Conservation (phyloP, 2,329 filamentous ascomycete genomes). For the Aspergillus pseudoviridinutans region DNA sequence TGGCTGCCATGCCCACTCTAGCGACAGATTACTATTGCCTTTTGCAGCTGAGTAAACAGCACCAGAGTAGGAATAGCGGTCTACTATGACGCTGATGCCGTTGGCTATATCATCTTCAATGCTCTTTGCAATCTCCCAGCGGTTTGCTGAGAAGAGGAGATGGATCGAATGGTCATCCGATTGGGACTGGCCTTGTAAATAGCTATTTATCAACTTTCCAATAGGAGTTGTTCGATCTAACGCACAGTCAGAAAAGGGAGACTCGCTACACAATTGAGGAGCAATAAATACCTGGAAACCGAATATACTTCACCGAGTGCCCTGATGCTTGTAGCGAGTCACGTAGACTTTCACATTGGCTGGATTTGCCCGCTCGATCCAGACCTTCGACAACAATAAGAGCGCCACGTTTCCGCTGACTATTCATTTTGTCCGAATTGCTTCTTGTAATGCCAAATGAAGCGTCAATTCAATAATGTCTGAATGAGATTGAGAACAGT, state of each 20-base stretch:
- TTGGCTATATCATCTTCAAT: constrained; percentile 50
- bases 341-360: constrained; percentile 71
- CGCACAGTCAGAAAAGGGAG: constrained; percentile 9
- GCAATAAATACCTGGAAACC: constrained; percentile 58
- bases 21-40: constrained; percentile 61
- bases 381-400: constrained; percentile 84
- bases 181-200: constrained; percentile 67
- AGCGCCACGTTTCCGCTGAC: constrained; percentile 53
- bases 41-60: constrained; percentile 93
- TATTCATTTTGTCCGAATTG: constrained; percentile 10
- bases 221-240: constrained; percentile 78
- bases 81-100: constrained; percentile 76
- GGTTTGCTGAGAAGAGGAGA: constrained; percentile 83
- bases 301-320: constrained; percentile 53
- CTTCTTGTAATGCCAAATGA: not conserved
- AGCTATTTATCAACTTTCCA: constrained; percentile 80
- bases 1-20: constrained; percentile 78
- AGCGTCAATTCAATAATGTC: constrained; percentile 2
- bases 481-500: not conserved
- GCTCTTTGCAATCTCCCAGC: constrained; percentile 65
- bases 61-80: constrained; percentile 93
- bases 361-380: constrained; percentile 88
- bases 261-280: not conserved
- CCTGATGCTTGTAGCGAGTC: constrained; percentile 50
- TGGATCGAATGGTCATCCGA: constrained; percentile 89